These are phyloP conservation scores for Phragmites australis DNA, from an alignment of 176 grass and related monocot species.

Conservation along the genomic window DNA sequence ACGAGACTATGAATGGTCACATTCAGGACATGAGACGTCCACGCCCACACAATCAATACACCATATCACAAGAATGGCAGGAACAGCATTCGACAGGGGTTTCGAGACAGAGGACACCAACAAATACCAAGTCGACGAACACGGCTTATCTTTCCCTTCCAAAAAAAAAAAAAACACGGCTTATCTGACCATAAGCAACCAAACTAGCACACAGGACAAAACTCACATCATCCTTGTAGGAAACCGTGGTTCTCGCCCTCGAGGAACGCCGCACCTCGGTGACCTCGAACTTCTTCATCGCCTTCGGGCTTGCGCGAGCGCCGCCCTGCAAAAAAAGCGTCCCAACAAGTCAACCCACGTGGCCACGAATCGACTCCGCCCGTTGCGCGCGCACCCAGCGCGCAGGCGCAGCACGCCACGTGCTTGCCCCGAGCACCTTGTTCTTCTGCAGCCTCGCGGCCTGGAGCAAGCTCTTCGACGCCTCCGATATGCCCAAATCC, in stretches of 20 bases:
- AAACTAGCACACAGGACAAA: not conserved
- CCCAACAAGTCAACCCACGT: conserved; percentile 1
- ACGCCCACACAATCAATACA: not conserved
- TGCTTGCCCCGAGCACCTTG: conserved; percentile 47
- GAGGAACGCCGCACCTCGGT: conserved; percentile 88
- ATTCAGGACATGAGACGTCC: not conserved
- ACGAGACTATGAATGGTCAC: not conserved
- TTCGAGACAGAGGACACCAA: not conserved
- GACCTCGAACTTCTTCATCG: conserved; percentile 61
- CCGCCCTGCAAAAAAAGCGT: conserved; percentile 45
- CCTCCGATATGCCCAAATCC: conserved; percentile 87
- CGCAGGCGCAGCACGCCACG: not conserved
- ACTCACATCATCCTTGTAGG: conserved; percentile 90
- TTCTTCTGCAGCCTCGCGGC: conserved; percentile 65
- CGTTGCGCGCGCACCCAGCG: not conserved
- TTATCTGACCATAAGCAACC: not conserved
- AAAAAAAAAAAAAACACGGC: too few relatives aligned
- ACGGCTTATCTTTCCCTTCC: too few relatives aligned
- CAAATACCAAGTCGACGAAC: not conserved
- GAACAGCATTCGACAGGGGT: not conserved
- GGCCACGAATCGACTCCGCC: not conserved
- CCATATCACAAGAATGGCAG: not conserved
- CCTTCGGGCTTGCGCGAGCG: conserved; percentile 54
- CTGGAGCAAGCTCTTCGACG: conserved; percentile 79
- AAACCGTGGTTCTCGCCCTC: conserved; percentile 66